These are phyloP conservation scores for Plasmodiophora brassicae DNA, from an alignment of 208 protist genomes.

Conservation along the genomic window DNA sequence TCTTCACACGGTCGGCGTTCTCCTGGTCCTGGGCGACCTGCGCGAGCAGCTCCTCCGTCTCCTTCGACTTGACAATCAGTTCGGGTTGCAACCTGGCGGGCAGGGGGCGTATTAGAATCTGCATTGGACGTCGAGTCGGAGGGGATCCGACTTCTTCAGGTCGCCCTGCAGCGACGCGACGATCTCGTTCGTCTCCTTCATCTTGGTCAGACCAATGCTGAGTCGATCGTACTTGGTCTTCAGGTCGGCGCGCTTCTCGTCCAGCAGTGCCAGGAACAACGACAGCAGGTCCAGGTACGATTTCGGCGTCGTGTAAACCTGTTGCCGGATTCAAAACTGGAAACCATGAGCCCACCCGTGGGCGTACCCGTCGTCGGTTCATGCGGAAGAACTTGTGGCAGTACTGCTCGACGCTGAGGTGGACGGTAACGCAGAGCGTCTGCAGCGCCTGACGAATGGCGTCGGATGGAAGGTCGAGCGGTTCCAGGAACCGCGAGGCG, in stretches of 20 bases:
- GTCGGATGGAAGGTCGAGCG: conserved; percentile 71
- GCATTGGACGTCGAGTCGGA: neutral
- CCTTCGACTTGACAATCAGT: conserved; percentile 78
- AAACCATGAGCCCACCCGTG: neutral
- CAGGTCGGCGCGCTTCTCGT: conserved; percentile 65
- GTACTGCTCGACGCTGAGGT: conserved; percentile 52
- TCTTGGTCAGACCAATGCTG: conserved; percentile 79
- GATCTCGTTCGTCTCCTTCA: conserved; percentile 79
- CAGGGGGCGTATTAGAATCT: neutral
- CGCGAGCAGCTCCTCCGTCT: conserved; percentile 82
- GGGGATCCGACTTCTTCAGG: conserved; percentile 64
- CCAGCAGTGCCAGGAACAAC: conserved; percentile 72
- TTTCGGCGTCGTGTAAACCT: conserved; percentile 89
- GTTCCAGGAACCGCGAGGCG: conserved; percentile 73
- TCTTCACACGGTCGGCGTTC: conserved; percentile 72
- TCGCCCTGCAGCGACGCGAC: conserved; percentile 88
- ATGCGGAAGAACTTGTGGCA: conserved; percentile 81
- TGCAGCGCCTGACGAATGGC: conserved; percentile 56
- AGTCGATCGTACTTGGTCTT: conserved; percentile 70
- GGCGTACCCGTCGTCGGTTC: conserved; percentile 67
- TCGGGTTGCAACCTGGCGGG: conserved; percentile 79
- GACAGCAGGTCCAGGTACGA: conserved; percentile 87
- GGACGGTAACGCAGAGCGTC: conserved; percentile 79
- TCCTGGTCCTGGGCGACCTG: conserved; percentile 79
- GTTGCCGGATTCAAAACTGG: neutral